Base-by-base conservation (phyloP, 2,329 filamentous ascomycete species). In the Rhytidhysteron rufulum region DNA sequence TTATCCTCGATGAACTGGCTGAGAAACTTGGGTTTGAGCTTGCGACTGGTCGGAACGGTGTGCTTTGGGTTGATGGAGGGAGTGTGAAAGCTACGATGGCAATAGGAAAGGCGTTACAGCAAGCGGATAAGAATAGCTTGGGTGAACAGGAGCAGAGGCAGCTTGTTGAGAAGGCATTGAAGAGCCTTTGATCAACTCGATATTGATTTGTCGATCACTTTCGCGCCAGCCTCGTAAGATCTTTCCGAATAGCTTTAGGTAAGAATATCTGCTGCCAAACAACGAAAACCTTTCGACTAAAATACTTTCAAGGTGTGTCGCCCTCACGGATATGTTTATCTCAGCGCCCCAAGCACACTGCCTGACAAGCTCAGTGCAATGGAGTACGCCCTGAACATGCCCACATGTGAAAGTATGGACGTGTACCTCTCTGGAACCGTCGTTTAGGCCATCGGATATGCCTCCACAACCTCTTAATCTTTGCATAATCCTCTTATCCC, bases 21-120 rank as follows among this genome's bases (percentile, higher is more conserved):
- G 82, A 83, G 42, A 91, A 88, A 39, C 67, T 95, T 11, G 82
- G 86, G 16, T 98, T 97, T 63, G 93, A 98, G 72, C 86, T 94
- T 44, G 91, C 91, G 0, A 86, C 95, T 7, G 93, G 93, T 15
- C 80, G 88, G 57, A 98, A 98, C 65, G 93, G 93, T 30, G 84
- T 81, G 63, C 79, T 97, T 17, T 97, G 93, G 89, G 86, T 97
- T 11, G 83, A 91, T 58, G 89, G 85, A 50, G 86, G 85, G 20
- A 85, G 74, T 46, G 70, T 84, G 27, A 85, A 78, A 67, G 82
- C 81, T 22, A 83, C 89, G 6, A 71, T 95, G 46, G 77, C 81
- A 1, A 86, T 97, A 41, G 91, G 90, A 1, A 80, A 80, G 51
- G 86, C 88, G 31, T 71, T 98, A 34, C 77, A 78, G 54, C 80